A percentile compares a stretch with the other conserved stretches of the same genome.
Conservation (phyloP, 306 rosid genomes). For the Comarum palustre region DNA sequence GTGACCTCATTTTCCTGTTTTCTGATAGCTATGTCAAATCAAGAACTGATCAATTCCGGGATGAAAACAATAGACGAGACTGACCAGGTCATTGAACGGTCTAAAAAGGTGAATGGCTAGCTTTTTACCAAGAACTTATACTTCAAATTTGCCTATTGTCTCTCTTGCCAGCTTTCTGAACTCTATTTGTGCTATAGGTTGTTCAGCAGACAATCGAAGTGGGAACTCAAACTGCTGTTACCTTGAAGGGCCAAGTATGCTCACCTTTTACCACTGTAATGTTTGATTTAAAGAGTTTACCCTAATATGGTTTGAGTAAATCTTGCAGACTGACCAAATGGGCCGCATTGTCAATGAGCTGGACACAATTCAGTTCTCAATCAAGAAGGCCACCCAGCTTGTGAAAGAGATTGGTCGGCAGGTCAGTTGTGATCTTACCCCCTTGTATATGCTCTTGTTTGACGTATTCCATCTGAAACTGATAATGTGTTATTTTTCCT, state of each 20-base stretch:
- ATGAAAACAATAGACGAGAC: slow-evolving; percentile 89
- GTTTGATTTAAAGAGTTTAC: slow-evolving; percentile 9
- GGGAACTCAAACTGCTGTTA: slow-evolving; percentile 87
- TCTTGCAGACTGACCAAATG: slow-evolving; percentile 91
- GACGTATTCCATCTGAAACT: slow-evolving; percentile 19
- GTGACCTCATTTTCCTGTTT: slow-evolving; percentile 26
- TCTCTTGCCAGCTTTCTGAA: slow-evolving; percentile 28
- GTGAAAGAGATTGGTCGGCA: slow-evolving; percentile 99
- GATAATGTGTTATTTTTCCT: background rate
- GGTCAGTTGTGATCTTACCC: slow-evolving; percentile 43
- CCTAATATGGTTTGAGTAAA: slow-evolving; percentile 23
- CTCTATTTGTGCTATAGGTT: slow-evolving; percentile 46
- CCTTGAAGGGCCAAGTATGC: slow-evolving; percentile 82
- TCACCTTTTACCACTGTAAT: slow-evolving; percentile 21
- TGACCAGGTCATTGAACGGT: slow-evolving; percentile 88
- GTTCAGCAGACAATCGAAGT: slow-evolving; percentile 93
- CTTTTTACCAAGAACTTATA: slow-evolving; percentile 1
- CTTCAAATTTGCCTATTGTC: slow-evolving; percentile 10
- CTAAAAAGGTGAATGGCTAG: slow-evolving; percentile 59
- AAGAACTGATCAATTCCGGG: slow-evolving; percentile 83
- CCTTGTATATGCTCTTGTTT: background rate
- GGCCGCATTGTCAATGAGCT: slow-evolving; percentile 96
- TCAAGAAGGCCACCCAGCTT: slow-evolving; percentile 96
- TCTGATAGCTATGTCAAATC: slow-evolving; percentile 86
- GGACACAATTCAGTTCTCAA: slow-evolving; percentile 96